phyloP scores from a whole-genome alignment of 1,284 basidiomycete species.

The Mycocalia duriaeana region DNA sequence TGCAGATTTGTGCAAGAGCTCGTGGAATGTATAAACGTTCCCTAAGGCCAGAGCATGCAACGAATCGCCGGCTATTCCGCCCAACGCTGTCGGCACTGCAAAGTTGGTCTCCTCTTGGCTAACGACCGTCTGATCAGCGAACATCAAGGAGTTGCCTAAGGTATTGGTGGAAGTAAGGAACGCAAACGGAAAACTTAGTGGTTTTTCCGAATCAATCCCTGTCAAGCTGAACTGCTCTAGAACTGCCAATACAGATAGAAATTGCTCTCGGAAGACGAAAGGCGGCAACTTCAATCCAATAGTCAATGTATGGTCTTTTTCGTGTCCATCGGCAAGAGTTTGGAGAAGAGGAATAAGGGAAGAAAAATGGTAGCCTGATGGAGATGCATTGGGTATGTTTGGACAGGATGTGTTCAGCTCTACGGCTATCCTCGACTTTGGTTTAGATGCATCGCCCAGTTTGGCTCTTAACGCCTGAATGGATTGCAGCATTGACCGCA shows the following conservation, averaged over 20 bases:
- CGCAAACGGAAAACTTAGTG: conserved; percentile 22
- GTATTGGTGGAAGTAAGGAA: conserved; percentile 78
- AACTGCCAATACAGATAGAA: conserved; percentile 45
- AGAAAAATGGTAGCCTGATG: conserved; percentile 57
- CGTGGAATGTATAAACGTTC: conserved; percentile 60
- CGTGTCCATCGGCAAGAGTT: conserved; percentile 44
- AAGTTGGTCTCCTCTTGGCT: conserved; percentile 23
- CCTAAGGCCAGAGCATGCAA: conserved; percentile 72
- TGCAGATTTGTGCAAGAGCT: conserved; percentile 34
- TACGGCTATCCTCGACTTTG: conserved; percentile 46
- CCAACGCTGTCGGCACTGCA: conserved; percentile 58
- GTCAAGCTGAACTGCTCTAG: conserved; percentile 15
- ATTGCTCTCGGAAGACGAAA: conserved; percentile 63
- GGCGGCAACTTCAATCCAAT: conserved; percentile 79
- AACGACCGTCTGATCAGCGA: conserved; percentile 41
- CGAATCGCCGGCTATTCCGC: conserved; percentile 73
- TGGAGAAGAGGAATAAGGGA: conserved; percentile 42
- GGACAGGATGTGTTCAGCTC: conserved; percentile 81
- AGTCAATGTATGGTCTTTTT: conserved; percentile 50
- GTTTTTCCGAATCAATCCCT: conserved; percentile 1
- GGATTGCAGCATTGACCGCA: conserved; percentile 48
- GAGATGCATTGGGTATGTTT: conserved; percentile 61
- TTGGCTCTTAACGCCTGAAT: conserved; percentile 55
- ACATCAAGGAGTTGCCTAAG: conserved; percentile 63
- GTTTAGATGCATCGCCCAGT: conserved; percentile 19